Conservation (phyloP, 2,329 filamentous ascomycete genomes). For the Cylindrodendrum hubeiense region DNA sequence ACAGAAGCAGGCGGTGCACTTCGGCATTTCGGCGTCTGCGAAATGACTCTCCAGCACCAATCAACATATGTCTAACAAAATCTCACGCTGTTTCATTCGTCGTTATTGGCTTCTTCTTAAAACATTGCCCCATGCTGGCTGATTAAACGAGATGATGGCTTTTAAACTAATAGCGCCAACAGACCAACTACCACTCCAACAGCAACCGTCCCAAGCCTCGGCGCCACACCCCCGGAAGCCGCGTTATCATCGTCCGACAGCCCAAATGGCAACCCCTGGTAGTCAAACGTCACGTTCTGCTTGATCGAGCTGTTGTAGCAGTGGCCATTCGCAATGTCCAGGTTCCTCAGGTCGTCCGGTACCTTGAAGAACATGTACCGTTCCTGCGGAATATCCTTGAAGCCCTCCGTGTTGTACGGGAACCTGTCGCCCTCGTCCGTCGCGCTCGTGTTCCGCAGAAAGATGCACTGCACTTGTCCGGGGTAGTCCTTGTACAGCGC, state of each 20-base stretch:
- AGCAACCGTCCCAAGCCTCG: conserved; percentile 34
- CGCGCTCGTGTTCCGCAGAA: conserved; percentile 78
- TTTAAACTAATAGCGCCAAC: conserved; percentile 40
- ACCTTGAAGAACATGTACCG: conserved; percentile 85
- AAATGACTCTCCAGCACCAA: conserved; percentile 1
- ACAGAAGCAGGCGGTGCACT: background rate
- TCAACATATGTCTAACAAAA: conserved; percentile 12
- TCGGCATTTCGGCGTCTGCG: conserved; percentile 5
- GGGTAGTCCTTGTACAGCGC: conserved; percentile 75
- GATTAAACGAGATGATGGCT: background rate
- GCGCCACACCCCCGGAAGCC: conserved; percentile 39
- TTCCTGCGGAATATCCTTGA: conserved; percentile 73
- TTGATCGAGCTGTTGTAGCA: conserved; percentile 74
- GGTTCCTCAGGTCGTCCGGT: conserved; percentile 73
- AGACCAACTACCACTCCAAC: conserved; percentile 35
- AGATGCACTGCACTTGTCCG: conserved; percentile 81
- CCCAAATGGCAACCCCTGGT: conserved; percentile 69
- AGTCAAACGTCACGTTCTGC: conserved; percentile 79
- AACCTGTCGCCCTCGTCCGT: conserved; percentile 77
- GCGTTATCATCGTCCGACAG: conserved; percentile 50
- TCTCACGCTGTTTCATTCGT: conserved; percentile 7
- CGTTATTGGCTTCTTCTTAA: background rate
- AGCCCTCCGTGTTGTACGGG: conserved; percentile 80
- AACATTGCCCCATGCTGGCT: background rate
- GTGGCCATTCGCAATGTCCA: conserved; percentile 76